Evolutionary conservation across 2,329 filamentous ascomycete species (phyloP).

Genomic region (Epichloe amarillans): DNA sequence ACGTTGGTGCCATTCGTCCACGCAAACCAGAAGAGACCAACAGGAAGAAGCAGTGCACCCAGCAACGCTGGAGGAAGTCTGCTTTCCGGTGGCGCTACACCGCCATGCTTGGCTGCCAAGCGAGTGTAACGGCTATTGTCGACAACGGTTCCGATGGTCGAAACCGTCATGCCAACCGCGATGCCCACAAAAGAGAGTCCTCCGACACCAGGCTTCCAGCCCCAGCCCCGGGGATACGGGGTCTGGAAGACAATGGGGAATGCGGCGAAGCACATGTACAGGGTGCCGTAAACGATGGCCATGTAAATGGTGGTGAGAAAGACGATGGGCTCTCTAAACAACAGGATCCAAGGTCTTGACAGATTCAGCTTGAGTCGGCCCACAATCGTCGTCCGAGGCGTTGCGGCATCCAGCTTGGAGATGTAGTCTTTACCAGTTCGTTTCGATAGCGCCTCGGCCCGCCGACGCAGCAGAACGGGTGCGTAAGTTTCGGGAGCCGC

Average conservation of each 20-base stretch:
- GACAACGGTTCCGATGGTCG: conserved; percentile 36
- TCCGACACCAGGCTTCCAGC: conserved; percentile 44
- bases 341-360: conserved; percentile 49
- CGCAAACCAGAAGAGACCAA: conserved; percentile 52
- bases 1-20: conserved; percentile 46
- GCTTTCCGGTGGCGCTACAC: conserved; percentile 49
- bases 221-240: conserved; percentile 23
- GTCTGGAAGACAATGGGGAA: conserved; percentile 49
- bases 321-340: conserved; percentile 55
- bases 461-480: conserved; percentile 39
- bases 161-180: conserved; percentile 47
- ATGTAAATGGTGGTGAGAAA: conserved; percentile 50
- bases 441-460: conserved; percentile 36
- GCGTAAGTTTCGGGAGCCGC: conserved; percentile 48
- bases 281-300: conserved; percentile 42
- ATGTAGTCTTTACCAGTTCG: conserved; percentile 42
- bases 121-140: conserved; percentile 41
- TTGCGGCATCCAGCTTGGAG: conserved; percentile 31
- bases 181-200: conserved; percentile 49
- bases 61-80: conserved; percentile 47
- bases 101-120: conserved; percentile 31
- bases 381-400: conserved; percentile 27
- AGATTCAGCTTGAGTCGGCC: conserved; percentile 42
- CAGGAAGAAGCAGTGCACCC: conserved; percentile 43
- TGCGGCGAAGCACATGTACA: conserved; percentile 41